Percentiles rank a stretch among this genome's conserved stretches.
Conservation (phyloP, 345 rosid genomes). For the Reutealis trisperma region DNA sequence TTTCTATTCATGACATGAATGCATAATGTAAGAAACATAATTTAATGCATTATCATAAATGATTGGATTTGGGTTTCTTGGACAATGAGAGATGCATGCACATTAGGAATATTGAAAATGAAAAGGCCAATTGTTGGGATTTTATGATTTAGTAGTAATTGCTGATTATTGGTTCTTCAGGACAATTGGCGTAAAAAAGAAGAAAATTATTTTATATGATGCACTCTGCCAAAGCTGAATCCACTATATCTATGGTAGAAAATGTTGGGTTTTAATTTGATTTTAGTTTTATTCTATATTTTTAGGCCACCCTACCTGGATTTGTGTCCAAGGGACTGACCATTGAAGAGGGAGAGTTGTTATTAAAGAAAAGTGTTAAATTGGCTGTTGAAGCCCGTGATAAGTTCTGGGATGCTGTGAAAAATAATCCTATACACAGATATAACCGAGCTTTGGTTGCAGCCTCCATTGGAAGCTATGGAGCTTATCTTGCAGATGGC, state of each 20-base stretch:
- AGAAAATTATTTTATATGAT: background rate
- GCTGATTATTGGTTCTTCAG: no score
- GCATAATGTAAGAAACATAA: background rate
- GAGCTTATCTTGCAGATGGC: constrained; percentile 95
- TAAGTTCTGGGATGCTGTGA: constrained; percentile 65
- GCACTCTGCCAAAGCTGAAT: no score
- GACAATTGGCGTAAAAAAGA: background rate
- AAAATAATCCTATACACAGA: constrained; percentile 41
- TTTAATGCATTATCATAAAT: background rate
- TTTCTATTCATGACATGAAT: background rate
- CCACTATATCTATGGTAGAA: background rate
- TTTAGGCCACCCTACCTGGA: constrained; percentile 85
- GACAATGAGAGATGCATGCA: background rate
- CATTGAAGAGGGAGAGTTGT: constrained; percentile 61
- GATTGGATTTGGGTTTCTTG: background rate
- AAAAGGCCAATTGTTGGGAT: background rate
- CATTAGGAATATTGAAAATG: background rate
- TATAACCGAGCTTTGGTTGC: constrained; percentile 80
- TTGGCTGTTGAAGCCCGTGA: constrained; percentile 85
- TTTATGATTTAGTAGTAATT: background rate
- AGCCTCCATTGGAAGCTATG: constrained; percentile 92
- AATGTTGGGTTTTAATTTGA: no score
- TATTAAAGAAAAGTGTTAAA: constrained; percentile 66
- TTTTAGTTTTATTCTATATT: background rate
- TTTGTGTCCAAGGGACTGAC: constrained; percentile 77